Evolutionary conservation across 306 rosid species (phyloP), one percentile per base, ranked within the genome.

Genomic region (Castanea crenata): DNA sequence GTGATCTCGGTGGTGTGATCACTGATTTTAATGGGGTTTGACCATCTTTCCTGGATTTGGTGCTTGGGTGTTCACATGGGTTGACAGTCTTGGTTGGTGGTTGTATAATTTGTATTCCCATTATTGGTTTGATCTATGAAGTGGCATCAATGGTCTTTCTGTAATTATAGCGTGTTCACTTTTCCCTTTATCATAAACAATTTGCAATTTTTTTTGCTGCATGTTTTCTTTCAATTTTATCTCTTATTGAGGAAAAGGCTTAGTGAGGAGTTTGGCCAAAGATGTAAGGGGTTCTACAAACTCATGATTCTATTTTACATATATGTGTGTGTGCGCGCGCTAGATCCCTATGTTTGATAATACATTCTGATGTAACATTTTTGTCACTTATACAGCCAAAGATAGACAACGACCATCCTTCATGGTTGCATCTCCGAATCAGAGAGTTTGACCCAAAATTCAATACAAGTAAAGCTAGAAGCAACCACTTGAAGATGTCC

Each of bases 371-470:
- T 16, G 20, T 14, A 63, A 63, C 20, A 79, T 44, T 52, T 74
- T 41, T 76, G 49, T 52, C 27, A 31, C 59, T 78, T 81, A 79
- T 84, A 76, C 93, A 93, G 98, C 97, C 98, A 18, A 80, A 81
- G 76, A 84, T 85, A 72, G 93, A 88, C 51, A 83, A 82, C 74
- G 87, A 83, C 65, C 93, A 93, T 57, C 90, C 93, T 58, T 86
- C 93, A 29, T 93, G 97, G 98, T 88, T 93, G 90, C 87, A 85
- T 82, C 92, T 93, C 73, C 87, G 79, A 83, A 88, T 93, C 76
- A 81, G 98, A 88, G 91, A 90, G 74, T 80, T 86, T 71, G 92
- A 90, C 58, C 91, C 93, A 69, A 73, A 69, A 76, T 89, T 81
- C 41, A 77, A 73, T 76, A 69, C 78, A 57, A 74, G 11, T 35